Conservation (phyloP, 140 eudicot genomes). For the Bidens hawaiensis region DNA sequence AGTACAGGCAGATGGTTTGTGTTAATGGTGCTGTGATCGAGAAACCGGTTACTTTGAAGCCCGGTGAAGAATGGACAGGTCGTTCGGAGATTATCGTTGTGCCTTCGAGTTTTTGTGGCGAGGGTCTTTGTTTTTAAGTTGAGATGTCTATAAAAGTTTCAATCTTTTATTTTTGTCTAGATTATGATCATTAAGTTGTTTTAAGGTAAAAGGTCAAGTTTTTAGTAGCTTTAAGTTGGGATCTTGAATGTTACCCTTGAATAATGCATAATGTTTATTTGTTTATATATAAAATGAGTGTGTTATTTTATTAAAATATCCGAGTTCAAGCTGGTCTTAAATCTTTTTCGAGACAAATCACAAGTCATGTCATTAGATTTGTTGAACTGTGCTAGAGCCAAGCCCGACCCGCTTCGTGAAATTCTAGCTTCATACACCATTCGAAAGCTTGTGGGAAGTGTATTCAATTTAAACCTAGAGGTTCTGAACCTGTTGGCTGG, state of each 20-base stretch:
- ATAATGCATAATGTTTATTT: background rate
- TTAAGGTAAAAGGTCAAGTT: constrained; percentile 5
- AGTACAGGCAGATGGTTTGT: constrained; percentile 80
- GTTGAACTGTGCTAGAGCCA: background rate
- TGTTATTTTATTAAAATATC: too few species aligned
- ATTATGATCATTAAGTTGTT: background rate
- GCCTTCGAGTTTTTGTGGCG: constrained; percentile 39
- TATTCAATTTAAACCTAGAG: too few species aligned
- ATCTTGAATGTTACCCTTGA: constrained; percentile 5
- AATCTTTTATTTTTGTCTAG: background rate
- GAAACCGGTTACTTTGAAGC: constrained; percentile 78
- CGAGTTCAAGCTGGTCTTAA: background rate
- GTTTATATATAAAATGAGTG: too few species aligned
- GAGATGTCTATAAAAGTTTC: background rate
- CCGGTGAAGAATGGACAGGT: constrained; percentile 85
- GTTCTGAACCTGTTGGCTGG: too few species aligned
- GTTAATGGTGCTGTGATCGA: constrained; percentile 83
- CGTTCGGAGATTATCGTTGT: constrained; percentile 55
- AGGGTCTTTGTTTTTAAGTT: constrained; percentile 17
- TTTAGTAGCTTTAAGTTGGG: background rate
- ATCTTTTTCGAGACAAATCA: background rate
- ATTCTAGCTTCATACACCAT: background rate
- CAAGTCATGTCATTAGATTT: background rate
- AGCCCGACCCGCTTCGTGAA: background rate
- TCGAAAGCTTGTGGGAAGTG: too few species aligned